Evolutionary conservation across 2,329 filamentous ascomycete genomes (phyloP).

Genomic region (Phaeosphaeria sp.): DNA sequence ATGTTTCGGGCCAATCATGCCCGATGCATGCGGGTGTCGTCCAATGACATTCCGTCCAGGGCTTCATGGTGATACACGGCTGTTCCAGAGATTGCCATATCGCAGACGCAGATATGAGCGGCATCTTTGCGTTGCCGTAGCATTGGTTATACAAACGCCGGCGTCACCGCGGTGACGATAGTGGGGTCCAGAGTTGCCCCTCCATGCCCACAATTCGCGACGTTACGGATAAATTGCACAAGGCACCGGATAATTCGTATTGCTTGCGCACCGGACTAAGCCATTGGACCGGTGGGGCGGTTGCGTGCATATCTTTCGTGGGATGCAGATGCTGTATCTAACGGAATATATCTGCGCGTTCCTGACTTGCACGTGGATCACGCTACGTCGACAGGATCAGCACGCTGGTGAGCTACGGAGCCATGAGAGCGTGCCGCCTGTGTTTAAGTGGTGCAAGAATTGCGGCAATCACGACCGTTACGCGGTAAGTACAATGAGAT

Average conservation of each 20-base stretch:
- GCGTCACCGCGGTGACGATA: conserved; percentile 14
- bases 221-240: conserved; percentile 23
- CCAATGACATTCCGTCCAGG: neutral
- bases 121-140: conserved; percentile 7
- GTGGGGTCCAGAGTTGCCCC: conserved; percentile 22
- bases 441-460: neutral
- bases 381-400: conserved; percentile 1
- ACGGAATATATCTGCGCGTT: conserved; percentile 2
- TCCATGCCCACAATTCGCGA: conserved; percentile 18
- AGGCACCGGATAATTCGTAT: conserved; percentile 29
- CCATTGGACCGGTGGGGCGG: conserved; percentile 4
- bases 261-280: neutral
- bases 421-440: neutral
- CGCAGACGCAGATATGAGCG: neutral
- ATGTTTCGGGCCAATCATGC: neutral
- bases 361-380: conserved; percentile 3
- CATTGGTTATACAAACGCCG: conserved; percentile 7
- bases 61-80: neutral
- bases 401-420: conserved; percentile 1
- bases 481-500: too few species aligned
- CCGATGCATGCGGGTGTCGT: neutral
- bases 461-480: neutral
- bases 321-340: conserved; percentile 1
- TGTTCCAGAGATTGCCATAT: conserved; percentile 7
- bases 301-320: conserved; percentile 7